Evolutionary conservation across 345 rosid species (phyloP).

Genomic region (Anacardium occidentale): DNA sequence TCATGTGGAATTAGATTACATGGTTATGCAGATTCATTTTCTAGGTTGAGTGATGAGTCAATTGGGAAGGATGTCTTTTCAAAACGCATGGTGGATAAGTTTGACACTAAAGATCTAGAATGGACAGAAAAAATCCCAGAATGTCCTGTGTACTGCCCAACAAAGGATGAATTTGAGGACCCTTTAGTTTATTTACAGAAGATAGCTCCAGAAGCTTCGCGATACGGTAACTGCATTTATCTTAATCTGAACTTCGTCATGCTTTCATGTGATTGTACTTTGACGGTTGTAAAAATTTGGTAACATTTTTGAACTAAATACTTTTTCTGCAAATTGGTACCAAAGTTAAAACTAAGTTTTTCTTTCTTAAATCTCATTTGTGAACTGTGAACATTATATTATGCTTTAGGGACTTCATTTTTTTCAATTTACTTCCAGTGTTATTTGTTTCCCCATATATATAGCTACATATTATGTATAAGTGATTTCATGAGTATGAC

Average conservation of each 20-base stretch:
- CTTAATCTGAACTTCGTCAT: background rate
- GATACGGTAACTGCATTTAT: constrained; percentile 56
- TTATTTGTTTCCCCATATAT: background rate
- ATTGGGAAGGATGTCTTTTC: constrained; percentile 46
- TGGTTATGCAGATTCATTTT: constrained; percentile 38
- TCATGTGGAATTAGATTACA: constrained; percentile 78
- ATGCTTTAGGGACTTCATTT: background rate
- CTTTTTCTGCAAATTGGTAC: background rate
- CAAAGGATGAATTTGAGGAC: constrained; percentile 95
- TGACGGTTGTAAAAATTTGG: background rate
- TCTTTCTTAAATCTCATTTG: background rate
- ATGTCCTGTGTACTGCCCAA: constrained; percentile 92
- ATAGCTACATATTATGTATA: background rate
- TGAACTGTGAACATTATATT: background rate
- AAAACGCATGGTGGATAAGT: constrained; percentile 71
- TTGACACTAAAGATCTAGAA: constrained; percentile 66
- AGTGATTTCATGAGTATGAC: background rate
- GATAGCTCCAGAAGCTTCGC: constrained; percentile 94
- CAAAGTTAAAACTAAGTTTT: background rate
- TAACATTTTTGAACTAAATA: background rate
- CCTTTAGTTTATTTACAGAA: constrained; percentile 87
- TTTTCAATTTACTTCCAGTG: background rate
- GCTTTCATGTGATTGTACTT: background rate
- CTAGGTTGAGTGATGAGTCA: constrained; percentile 35
- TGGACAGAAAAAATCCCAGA: constrained; percentile 90